Percentiles rank a stretch among this genome's conserved stretches.
Evolutionary conservation across 2,329 filamentous ascomycete genomes (phyloP).

Genomic region (Botrytis pseudocinerea): DNA sequence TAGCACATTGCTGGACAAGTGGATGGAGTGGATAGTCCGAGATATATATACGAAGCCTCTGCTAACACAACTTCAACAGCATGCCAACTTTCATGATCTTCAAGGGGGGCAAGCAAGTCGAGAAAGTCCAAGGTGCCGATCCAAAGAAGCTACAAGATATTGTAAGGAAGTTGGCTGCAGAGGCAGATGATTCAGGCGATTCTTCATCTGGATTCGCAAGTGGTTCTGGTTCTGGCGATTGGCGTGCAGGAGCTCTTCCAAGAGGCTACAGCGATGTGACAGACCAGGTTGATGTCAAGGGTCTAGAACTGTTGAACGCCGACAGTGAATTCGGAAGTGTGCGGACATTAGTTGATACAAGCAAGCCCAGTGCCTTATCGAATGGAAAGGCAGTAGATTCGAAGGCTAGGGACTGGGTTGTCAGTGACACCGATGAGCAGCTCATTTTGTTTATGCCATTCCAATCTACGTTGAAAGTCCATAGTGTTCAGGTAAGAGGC

Average conservation of each 20-base stretch:
- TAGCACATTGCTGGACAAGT: not conserved
- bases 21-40: not conserved
- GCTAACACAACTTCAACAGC: conserved; percentile 39
- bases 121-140: conserved; percentile 74
- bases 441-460: conserved; percentile 92
- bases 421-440: conserved; percentile 97
- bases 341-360: conserved; percentile 68
- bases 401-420: conserved; percentile 75
- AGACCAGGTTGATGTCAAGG: conserved; percentile 73
- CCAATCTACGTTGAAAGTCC: conserved; percentile 82
- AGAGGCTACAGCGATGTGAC: conserved; percentile 84
- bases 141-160: conserved; percentile 67
- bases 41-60: not conserved
- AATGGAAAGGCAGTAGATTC: conserved; percentile 55
- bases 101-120: conserved; percentile 66
- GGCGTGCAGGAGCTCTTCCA: conserved; percentile 74
- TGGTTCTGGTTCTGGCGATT: conserved; percentile 54
- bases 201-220: conserved; percentile 41
- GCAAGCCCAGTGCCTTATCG: conserved; percentile 64
- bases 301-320: conserved; percentile 84
- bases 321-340: conserved; percentile 75
- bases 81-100: conserved; percentile 93
- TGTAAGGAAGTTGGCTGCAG: conserved; percentile 68
- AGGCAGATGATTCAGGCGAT: conserved; percentile 54
- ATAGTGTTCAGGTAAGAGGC: conserved; percentile 66